phyloP scores from a whole-genome alignment of 1,139 yeast species.

The Meyerozyma guilliermondii region DNA sequence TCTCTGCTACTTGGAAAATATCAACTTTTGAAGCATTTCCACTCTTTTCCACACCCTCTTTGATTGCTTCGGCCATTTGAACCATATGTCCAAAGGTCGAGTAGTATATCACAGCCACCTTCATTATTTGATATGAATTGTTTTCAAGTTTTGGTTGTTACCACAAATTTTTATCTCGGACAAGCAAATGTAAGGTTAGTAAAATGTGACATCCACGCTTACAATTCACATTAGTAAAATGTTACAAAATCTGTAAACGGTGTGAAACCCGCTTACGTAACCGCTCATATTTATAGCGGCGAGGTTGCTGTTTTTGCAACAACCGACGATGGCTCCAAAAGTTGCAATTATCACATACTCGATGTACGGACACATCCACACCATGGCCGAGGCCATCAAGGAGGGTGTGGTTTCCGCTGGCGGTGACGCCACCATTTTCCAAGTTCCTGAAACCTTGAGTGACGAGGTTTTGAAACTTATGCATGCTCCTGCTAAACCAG shows the following conservation, averaged over 20 bases:
- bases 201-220: neutral
- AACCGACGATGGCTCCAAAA: neutral
- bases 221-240: neutral
- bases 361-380: slow-evolving; percentile 72
- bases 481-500: slow-evolving; percentile 64
- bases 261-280: neutral
- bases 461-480: slow-evolving; percentile 54
- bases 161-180: neutral
- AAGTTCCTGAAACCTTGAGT: slow-evolving; percentile 74
- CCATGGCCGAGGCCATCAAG: slow-evolving; percentile 64
- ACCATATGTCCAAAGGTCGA: slow-evolving; percentile 78
- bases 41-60: slow-evolving; percentile 66
- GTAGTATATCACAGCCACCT: slow-evolving; percentile 64
- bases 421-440: slow-evolving; percentile 65
- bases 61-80: slow-evolving; percentile 61
- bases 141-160: too few species aligned
- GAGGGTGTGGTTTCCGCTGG: slow-evolving; percentile 73
- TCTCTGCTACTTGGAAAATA: slow-evolving; percentile 76
- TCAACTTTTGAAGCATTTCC: slow-evolving; percentile 58
- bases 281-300: neutral
- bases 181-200: neutral
- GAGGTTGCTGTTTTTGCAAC: neutral
- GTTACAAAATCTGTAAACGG: neutral
- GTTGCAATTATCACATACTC: slow-evolving; percentile 69
- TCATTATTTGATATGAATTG: slow-evolving; percentile 10